phyloP scores from a whole-genome alignment of 176 grass and related monocot genomes.

The Chloris gayana region DNA sequence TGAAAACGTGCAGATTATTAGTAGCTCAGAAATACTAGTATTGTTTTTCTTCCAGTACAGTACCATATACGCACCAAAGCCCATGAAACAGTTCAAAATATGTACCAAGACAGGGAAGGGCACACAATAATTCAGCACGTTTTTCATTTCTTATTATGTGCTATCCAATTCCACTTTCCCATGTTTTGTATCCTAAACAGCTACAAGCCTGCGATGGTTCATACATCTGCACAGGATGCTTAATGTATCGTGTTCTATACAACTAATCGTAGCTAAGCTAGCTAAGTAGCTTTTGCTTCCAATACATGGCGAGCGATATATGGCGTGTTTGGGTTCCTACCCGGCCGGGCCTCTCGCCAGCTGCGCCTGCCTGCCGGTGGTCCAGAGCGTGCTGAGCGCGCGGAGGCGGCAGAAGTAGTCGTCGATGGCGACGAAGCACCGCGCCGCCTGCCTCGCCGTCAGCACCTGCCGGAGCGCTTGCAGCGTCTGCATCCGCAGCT shows the following conservation, averaged over 20 bases:
- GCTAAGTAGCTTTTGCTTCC: neutral
- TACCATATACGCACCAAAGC: no score
- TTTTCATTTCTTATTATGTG: neutral
- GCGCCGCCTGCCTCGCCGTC: slow-evolving; percentile 55
- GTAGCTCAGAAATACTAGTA: neutral
- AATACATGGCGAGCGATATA: no score
- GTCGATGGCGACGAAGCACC: slow-evolving; percentile 49
- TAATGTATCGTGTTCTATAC: neutral
- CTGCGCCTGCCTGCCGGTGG: slow-evolving; percentile 10
- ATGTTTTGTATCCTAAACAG: neutral
- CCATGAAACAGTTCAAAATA: neutral
- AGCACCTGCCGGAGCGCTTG: slow-evolving; percentile 49
- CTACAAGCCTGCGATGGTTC: neutral
- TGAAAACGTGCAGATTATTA: neutral
- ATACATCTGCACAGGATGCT: neutral
- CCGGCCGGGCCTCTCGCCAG: slow-evolving; percentile 23
- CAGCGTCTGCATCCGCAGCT: slow-evolving; percentile 56
- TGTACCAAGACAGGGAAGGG: neutral
- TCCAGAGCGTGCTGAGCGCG: slow-evolving; percentile 54
- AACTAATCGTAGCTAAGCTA: neutral
- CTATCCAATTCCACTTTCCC: neutral
- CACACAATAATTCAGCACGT: neutral
- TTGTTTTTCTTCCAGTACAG: neutral
- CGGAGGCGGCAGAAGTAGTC: slow-evolving; percentile 66
- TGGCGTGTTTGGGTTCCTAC: neutral